These are phyloP conservation scores for Porcisia hertigi DNA, from an alignment of 208 protist species.

Conservation along the genomic window DNA sequence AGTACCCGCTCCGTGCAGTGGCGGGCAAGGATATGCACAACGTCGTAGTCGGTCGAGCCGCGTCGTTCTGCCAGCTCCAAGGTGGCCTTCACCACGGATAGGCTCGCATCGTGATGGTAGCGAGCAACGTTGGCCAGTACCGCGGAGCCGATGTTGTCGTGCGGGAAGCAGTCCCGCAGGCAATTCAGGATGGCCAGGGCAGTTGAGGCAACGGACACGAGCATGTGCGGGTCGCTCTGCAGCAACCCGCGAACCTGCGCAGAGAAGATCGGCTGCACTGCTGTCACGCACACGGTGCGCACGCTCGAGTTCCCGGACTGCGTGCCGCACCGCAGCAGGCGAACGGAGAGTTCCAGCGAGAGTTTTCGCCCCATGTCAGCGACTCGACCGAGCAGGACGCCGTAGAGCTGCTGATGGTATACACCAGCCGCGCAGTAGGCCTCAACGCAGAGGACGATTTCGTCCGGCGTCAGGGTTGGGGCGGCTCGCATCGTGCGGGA, in stretches of 20 bases:
- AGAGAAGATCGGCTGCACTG: slow-evolving; percentile 70
- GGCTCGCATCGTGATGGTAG: slow-evolving; percentile 42
- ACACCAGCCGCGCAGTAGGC: slow-evolving; percentile 61
- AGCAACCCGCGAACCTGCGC: slow-evolving; percentile 64
- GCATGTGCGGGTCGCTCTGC: slow-evolving; percentile 64
- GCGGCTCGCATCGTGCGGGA: slow-evolving; percentile 56
- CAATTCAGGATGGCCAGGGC: slow-evolving; percentile 60
- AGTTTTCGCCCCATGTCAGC: slow-evolving; percentile 56
- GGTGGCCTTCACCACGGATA: slow-evolving; percentile 53
- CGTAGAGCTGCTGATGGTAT: slow-evolving; percentile 73
- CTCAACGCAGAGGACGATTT: slow-evolving; percentile 72
- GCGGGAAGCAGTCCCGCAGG: slow-evolving; percentile 73
- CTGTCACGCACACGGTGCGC: slow-evolving; percentile 66
- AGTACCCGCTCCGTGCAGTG: slow-evolving; percentile 52
- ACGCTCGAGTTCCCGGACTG: slow-evolving; percentile 36
- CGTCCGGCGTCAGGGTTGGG: slow-evolving; percentile 40
- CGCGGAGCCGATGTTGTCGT: slow-evolving; percentile 54
- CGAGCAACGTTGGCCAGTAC: slow-evolving; percentile 68
- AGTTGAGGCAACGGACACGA: slow-evolving; percentile 52
- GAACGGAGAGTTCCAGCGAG: slow-evolving; percentile 65
- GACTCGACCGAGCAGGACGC: slow-evolving; percentile 69
- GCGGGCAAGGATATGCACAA: slow-evolving; percentile 56
- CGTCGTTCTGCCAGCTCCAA: slow-evolving; percentile 62
- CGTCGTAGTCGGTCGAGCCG: slow-evolving; percentile 52
- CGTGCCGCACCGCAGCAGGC: slow-evolving; percentile 65